These are phyloP conservation scores for Xanthoparmelia taractica DNA, from an alignment of 495 filamentous ascomycete genomes.

Conservation along the genomic window DNA sequence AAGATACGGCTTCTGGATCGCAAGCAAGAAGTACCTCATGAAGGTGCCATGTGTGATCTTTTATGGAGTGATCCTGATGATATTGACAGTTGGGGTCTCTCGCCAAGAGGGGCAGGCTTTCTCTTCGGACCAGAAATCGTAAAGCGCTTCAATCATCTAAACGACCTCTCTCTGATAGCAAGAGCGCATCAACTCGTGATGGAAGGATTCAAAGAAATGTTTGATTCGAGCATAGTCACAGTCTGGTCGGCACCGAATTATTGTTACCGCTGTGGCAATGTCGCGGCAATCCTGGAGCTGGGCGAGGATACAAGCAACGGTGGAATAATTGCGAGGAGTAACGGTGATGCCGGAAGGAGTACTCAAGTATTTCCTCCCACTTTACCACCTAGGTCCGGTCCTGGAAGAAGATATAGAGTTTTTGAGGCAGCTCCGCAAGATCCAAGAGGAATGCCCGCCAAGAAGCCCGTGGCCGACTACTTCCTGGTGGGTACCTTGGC, in stretches of 20 bases:
- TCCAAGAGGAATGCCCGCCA: slow-evolving; percentile 93
- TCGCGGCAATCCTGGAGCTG: slow-evolving; percentile 88
- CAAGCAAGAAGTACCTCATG: slow-evolving; percentile 97
- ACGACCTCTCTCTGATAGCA: slow-evolving; percentile 85
- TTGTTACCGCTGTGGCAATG: slow-evolving; percentile 96
- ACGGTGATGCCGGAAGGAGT: slow-evolving; percentile 64
- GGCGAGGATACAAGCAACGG: slow-evolving; percentile 72
- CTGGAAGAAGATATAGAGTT: slow-evolving; percentile 85
- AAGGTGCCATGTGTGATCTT: slow-evolving; percentile 97
- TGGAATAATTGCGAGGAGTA: slow-evolving; percentile 69
- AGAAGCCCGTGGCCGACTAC: slow-evolving; percentile 97
- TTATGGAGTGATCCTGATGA: slow-evolving; percentile 98
- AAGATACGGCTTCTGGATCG: slow-evolving; percentile 92
- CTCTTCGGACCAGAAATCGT: slow-evolving; percentile 95
- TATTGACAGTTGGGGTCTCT: slow-evolving; percentile 95
- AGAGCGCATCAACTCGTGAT: slow-evolving; percentile 96
- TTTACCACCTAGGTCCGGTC: slow-evolving; percentile 47
- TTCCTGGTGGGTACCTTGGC: slow-evolving; percentile 52
- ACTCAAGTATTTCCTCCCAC: slow-evolving; percentile 27
- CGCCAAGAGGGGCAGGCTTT: slow-evolving; percentile 90
- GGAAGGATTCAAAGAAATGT: slow-evolving; percentile 99
- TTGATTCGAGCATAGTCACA: slow-evolving; percentile 87
- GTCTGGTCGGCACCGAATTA: slow-evolving; percentile 98
- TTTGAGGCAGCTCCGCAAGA: slow-evolving; percentile 98
- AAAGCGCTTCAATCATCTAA: slow-evolving; percentile 87